phyloP scores from a whole-genome alignment of 2,329 filamentous ascomycete genomes.

The Penicillium sp. region DNA sequence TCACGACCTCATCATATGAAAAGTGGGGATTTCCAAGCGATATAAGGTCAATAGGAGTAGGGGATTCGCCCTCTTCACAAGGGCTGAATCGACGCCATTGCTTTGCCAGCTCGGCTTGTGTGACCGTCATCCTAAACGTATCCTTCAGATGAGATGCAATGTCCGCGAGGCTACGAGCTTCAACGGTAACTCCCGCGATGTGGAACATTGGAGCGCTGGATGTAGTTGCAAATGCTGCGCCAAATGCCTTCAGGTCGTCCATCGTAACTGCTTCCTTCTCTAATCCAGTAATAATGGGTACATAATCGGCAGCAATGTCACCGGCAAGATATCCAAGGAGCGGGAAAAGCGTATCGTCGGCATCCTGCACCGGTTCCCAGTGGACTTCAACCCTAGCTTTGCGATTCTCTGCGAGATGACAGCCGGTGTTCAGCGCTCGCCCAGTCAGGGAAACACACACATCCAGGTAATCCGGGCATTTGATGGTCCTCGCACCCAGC shows the following conservation, averaged over 20 bases:
- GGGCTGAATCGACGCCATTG: conserved; percentile 23
- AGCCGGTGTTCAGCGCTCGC: conserved; percentile 10
- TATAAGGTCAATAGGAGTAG: conserved; percentile 32
- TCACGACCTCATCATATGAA: conserved; percentile 36
- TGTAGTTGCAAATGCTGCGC: conserved; percentile 44
- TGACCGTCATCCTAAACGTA: conserved; percentile 1
- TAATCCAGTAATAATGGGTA: conserved; percentile 38
- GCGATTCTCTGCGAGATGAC: conserved; percentile 9
- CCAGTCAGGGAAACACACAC: conserved; percentile 45
- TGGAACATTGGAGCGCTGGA: conserved; percentile 46
- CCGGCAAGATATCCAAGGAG: conserved; percentile 41
- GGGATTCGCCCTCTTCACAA: background rate
- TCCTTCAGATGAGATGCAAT: conserved; percentile 6
- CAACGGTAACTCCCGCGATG: conserved; percentile 40
- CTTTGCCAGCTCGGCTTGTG: conserved; percentile 2
- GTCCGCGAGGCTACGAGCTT: conserved; percentile 23
- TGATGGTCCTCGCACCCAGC: conserved; percentile 43
- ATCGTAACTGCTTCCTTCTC: conserved; percentile 20
- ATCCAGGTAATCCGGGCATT: conserved; percentile 47
- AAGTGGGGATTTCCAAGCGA: conserved; percentile 49
- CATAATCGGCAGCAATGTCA: conserved; percentile 23
- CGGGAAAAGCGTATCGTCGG: conserved; percentile 39
- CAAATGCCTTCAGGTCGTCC: conserved; percentile 43
- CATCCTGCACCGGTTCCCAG: background rate
- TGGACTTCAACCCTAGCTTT: conserved; percentile 27